Evolutionary conservation across 225 moss, liverwort and hornwort species (phyloP).

Genomic region (Marchantia polymorpha): DNA sequence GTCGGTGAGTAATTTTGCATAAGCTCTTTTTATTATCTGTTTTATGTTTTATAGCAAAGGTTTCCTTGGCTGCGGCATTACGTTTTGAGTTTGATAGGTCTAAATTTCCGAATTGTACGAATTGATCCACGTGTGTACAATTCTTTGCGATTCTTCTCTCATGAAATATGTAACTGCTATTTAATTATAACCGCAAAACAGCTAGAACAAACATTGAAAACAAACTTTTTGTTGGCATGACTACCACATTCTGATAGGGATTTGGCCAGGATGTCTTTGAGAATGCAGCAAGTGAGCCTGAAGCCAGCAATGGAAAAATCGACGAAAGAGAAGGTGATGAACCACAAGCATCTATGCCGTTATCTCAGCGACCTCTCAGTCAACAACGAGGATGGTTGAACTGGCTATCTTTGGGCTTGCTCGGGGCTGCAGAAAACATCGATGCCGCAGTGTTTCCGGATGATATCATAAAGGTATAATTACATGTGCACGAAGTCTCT

Average conservation of each 20-base stretch:
- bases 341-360: conserved; percentile 21
- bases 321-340: conserved; percentile 49
- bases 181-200: too few relatives aligned
- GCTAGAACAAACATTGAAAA: too few relatives aligned
- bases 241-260: conserved; percentile 1
- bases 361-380: conserved; percentile 58
- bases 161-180: too few relatives aligned
- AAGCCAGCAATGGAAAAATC: conserved; percentile 43
- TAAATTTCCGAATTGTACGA: too few relatives aligned
- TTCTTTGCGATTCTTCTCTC: too few relatives aligned
- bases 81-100: not conserved
- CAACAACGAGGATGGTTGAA: conserved; percentile 97
- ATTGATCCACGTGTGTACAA: too few relatives aligned
- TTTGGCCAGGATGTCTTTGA: conserved; percentile 75
- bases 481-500: not conserved
- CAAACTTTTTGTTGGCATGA: conserved; percentile 10
- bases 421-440: conserved; percentile 69
- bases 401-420: conserved; percentile 89
- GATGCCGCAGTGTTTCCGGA: conserved; percentile 70
- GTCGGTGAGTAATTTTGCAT: conserved; percentile 32
- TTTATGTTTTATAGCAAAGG: not conserved
- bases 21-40: not conserved
- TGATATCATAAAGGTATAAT: conserved; percentile 71
- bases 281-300: conserved; percentile 64
- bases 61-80: not conserved